Evolutionary conservation across 768 basidiomycete genomes (phyloP).

Genomic region (Leccinum incarnatum): DNA sequence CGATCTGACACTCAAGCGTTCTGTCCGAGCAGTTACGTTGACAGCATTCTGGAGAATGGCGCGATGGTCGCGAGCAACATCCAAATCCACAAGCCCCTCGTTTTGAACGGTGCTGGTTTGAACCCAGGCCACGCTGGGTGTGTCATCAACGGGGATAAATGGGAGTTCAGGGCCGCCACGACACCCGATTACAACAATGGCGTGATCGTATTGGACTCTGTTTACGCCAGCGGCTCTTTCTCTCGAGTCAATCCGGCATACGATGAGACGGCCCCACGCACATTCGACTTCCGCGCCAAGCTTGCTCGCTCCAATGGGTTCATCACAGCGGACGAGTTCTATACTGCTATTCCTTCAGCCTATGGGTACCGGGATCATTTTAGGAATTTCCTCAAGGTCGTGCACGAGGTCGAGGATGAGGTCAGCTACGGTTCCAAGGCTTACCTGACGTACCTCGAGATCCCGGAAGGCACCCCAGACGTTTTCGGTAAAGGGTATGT

Average conservation of each 20-base stretch:
- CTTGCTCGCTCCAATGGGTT: constrained; percentile 21
- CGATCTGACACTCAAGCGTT: neutral
- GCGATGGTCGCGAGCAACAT: constrained; percentile 30
- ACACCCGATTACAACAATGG: constrained; percentile 23
- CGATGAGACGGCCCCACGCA: constrained; percentile 20
- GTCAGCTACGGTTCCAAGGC: constrained; percentile 27
- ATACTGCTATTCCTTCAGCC: constrained; percentile 16
- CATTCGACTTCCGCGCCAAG: constrained; percentile 22
- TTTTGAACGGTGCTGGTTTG: constrained; percentile 18
- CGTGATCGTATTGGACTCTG: constrained; percentile 27
- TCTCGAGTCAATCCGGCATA: constrained; percentile 27
- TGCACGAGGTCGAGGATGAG: constrained; percentile 29
- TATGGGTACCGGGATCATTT: constrained; percentile 26
- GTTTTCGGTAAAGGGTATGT: constrained; percentile 30
- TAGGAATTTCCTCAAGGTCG: constrained; percentile 27
- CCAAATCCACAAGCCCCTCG: constrained; percentile 30
- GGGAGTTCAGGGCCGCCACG: constrained; percentile 30
- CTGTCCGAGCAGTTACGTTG: constrained; percentile 17
- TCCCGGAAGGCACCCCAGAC: constrained; percentile 23
- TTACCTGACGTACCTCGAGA: constrained; percentile 25
- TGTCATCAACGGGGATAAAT: constrained; percentile 26
- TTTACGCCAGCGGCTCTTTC: constrained; percentile 30
- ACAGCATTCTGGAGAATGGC: constrained; percentile 33
- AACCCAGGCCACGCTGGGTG: constrained; percentile 25
- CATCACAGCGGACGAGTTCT: constrained; percentile 20